Evolutionary conservation across 164 flowering plant species (phyloP).

Genomic region (Echeveria elegans): DNA sequence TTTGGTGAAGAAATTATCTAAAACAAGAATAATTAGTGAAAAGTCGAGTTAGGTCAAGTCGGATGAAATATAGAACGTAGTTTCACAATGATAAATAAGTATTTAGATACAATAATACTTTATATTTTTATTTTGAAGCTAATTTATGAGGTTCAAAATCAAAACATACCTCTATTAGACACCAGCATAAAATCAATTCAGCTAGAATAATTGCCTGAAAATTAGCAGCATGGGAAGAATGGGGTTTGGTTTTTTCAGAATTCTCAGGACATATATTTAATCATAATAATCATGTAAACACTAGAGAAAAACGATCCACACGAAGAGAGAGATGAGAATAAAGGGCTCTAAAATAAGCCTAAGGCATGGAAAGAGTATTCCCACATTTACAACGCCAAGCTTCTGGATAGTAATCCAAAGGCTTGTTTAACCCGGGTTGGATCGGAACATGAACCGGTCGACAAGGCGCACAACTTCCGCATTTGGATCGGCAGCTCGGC

Average conservation of each 20-base stretch:
- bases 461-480: constrained; percentile 74
- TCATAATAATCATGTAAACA: too few relatives aligned
- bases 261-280: not conserved
- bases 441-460: constrained; percentile 71
- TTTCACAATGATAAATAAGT: too few relatives aligned
- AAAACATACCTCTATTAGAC: too few relatives aligned
- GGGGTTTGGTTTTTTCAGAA: not conserved
- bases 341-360: not conserved
- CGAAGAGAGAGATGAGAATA: not conserved
- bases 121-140: too few relatives aligned
- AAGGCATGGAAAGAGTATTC: constrained; percentile 72
- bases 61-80: too few relatives aligned
- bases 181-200: not conserved
- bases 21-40: too few relatives aligned
- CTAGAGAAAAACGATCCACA: not conserved
- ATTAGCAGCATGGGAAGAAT: too few relatives aligned
- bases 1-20: too few relatives aligned
- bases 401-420: constrained; percentile 89
- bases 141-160: too few relatives aligned
- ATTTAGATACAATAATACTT: too few relatives aligned
- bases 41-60: too few relatives aligned
- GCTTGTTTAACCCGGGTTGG: constrained; percentile 55
- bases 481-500: constrained; percentile 72
- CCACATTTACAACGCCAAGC: constrained; percentile 99
- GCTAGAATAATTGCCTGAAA: not conserved